Percentiles rank a stretch among this genome's conserved stretches.
Evolutionary conservation across 306 rosid species (phyloP).

Genomic region (Trifolium fragiferum): DNA sequence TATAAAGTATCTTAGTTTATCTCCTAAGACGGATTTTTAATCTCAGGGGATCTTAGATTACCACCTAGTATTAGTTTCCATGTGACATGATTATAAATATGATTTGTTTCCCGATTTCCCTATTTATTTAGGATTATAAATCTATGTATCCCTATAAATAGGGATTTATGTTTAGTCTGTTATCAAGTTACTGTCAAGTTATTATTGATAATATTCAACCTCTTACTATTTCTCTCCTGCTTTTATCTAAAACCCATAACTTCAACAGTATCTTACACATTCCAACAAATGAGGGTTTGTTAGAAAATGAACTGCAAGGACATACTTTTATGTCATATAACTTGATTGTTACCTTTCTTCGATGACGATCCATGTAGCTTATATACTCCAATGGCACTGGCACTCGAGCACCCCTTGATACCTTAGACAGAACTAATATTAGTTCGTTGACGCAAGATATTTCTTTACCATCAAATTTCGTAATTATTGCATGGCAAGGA

Average conservation of each 20-base stretch:
- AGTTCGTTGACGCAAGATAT: conserved; percentile 73
- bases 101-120: background rate
- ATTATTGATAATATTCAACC: background rate
- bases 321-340: conserved; percentile 6
- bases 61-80: background rate
- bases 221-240: background rate
- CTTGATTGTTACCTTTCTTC: conserved; percentile 72
- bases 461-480: conserved; percentile 92
- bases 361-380: conserved; percentile 79
- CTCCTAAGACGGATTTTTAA: background rate
- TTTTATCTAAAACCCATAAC: background rate
- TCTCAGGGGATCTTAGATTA: background rate
- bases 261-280: background rate
- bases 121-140: background rate
- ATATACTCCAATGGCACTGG: conserved; percentile 92
- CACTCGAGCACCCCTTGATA: conserved; percentile 83
- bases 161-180: background rate
- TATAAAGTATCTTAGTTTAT: background rate
- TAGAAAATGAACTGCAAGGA: conserved; percentile 22
- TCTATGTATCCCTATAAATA: background rate
- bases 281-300: conserved; percentile 10
- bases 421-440: conserved; percentile 69
- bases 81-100: background rate
- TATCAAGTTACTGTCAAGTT: background rate
- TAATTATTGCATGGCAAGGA: conserved; percentile 93